Base-by-base conservation (phyloP, 2,329 filamentous ascomycete genomes). In the Ascochyta viciae-villosae region DNA sequence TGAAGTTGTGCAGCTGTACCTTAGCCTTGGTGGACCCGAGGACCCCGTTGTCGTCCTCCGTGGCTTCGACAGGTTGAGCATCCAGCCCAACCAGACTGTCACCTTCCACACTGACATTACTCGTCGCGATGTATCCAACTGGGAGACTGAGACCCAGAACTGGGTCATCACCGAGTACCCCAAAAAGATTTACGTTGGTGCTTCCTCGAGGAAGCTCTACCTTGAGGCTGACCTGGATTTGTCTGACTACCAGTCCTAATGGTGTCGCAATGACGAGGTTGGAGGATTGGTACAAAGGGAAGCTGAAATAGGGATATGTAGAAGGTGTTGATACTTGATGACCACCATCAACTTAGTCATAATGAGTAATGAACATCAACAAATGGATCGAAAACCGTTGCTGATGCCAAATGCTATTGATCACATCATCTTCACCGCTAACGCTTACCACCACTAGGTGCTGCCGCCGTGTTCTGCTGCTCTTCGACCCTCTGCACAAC, bases 91-190 rank as follows among this genome's bases (percentile, higher is more conserved):
- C n/a, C 74, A 86, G 74, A 86, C 83, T 47, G 81, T 79, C 3
- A 85, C 82, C 2, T 96, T 95, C 80, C 81, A 75, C 0, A 87
- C 85, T 0, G 83, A 87, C 15, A 76, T 97, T 51, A 92, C 87
- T 6, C 84, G 93, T 35, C 87, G 92, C 53, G 94, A 97, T 70
- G 65, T 97, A 52, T 92, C 89, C 73, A 95, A 92, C 79, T 97
- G 94, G 93, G 91, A 96, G 64, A 80, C 85, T 0, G 81, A 71
- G 1, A 74, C 78, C n/a, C 93, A 97, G 81, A 88, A 97, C 80
- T 98, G 94, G 93, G 84, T 92, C 41, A 80, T 88, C 50, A 80
- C 78, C 27, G 66, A 78, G 22, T 80, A 85, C 63, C 75, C 80
- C 48, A 87, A 87, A 80, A 86, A 78, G 54, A 81, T 86, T 37